Evolutionary conservation across 2,329 filamentous ascomycete species (phyloP), one percentile per base, ranked within the genome.

Genomic region (Tricladium varicosporioides): DNA sequence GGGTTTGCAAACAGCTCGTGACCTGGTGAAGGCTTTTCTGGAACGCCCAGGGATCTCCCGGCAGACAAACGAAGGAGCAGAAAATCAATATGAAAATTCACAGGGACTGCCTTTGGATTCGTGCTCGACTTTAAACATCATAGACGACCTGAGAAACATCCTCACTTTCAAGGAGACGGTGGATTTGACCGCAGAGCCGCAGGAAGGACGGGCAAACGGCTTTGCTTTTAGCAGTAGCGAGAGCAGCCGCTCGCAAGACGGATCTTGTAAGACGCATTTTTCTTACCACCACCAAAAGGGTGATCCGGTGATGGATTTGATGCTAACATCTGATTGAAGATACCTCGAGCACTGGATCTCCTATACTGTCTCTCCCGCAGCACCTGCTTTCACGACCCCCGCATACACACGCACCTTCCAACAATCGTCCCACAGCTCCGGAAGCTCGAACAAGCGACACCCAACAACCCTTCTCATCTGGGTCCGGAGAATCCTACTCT

Each of bases 121-220:
- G 42, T 53, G 57, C 44, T 57, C 58, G 4, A 58, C 43, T 40
- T 54, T 56, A 5, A 58, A 60, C 14, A 51, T 60, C 16, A 50
- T 50, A 10, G 51, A n/a, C 42, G 36, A 56, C 15, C 44, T 64
- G 27, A 48, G 45, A n/a, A 53, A 56, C 5, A 54, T 60, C 18
- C 50, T 64, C 31, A 48, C 58, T n/a, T 64, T 62, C 43, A 58
- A 53, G 16, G 62, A 63, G 27, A 13, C 32, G 15, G 53, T 45
- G 31, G n/a, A 16, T n/a, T 5, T 31, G 19, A 49, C 15, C 46
- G 15, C 44, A n/a, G 51, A 36, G 31, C 11, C 18, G 13, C 19
- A 31, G 40, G 50, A 44, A 14, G 22, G 50, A 27, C 22, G 7
- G 36, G 19, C 33, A 44, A 45, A 19, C 27, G 42, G 40, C 13